phyloP scores from a whole-genome alignment of 2,329 filamentous ascomycete species.

The Camillea tinctor region DNA sequence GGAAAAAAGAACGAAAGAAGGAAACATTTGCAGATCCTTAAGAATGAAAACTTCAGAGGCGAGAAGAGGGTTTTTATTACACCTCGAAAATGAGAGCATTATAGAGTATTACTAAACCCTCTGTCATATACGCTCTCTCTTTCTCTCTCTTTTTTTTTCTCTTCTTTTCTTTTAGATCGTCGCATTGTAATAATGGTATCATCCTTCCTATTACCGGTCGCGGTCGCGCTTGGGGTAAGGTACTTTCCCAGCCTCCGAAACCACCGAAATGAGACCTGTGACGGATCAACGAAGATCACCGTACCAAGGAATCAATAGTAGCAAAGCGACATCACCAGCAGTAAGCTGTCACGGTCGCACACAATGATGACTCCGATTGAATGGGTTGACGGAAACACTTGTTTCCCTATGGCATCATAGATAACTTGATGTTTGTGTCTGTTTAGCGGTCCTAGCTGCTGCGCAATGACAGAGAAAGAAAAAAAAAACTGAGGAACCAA shows the following conservation, averaged over 20 bases:
- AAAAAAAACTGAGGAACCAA: background rate
- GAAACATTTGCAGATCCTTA: background rate
- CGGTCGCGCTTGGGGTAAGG: conserved; percentile 17
- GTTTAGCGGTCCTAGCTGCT: background rate
- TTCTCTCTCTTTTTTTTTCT: background rate
- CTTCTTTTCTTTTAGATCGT: background rate
- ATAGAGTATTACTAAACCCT: no score
- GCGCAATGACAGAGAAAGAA: conserved; percentile 1
- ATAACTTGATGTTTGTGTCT: background rate
- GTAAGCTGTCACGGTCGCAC: conserved; percentile 17
- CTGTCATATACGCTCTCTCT: no score
- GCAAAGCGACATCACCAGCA: conserved; percentile 7
- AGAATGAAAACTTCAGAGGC: no score
- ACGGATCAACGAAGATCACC: conserved; percentile 28
- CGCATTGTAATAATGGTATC: conserved; percentile 9
- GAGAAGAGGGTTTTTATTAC: background rate
- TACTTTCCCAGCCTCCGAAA: conserved; percentile 25
- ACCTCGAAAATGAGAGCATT: no score
- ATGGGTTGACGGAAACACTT: background rate
- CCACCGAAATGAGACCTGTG: conserved; percentile 32
- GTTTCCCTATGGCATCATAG: background rate
- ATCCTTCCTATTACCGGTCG: conserved; percentile 18
- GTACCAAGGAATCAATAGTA: conserved; percentile 21
- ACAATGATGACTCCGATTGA: background rate
- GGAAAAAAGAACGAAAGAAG: background rate